Evolutionary conservation across 1,284 basidiomycete species (phyloP).

Genomic region (Ganoderma lingzhi): DNA sequence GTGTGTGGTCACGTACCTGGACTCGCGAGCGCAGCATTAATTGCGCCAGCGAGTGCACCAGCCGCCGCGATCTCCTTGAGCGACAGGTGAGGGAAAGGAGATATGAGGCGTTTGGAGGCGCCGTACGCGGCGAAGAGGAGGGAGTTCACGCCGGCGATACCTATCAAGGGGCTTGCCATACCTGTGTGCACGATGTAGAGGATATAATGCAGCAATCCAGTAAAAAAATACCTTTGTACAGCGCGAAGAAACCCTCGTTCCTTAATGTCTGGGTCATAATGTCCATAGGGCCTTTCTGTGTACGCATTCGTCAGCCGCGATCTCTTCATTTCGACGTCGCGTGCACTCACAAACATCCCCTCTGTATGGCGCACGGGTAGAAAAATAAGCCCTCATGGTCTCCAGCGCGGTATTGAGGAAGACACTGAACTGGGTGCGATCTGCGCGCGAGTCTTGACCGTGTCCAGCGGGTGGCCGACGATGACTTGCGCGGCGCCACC

Average conservation of each 20-base stretch:
- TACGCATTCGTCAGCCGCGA: neutral
- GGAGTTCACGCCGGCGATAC: slow-evolving; percentile 97
- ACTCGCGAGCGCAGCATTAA: slow-evolving; percentile 88
- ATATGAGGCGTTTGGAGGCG: slow-evolving; percentile 82
- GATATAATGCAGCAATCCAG: too few species aligned
- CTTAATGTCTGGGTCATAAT: slow-evolving; percentile 82
- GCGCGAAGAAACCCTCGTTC: slow-evolving; percentile 89
- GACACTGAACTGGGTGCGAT: slow-evolving; percentile 70
- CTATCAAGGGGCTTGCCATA: slow-evolving; percentile 91
- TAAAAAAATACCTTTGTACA: slow-evolving; percentile 80
- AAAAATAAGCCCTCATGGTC: slow-evolving; percentile 4
- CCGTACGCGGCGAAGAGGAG: slow-evolving; percentile 93
- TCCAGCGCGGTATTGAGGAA: slow-evolving; percentile 17
- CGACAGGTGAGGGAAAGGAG: slow-evolving; percentile 86
- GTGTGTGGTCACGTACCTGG: slow-evolving; percentile 64
- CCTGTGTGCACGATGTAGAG: slow-evolving; percentile 53
- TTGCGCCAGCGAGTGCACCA: slow-evolving; percentile 91
- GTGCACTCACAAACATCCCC: slow-evolving; percentile 79
- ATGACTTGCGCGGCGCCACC: slow-evolving; percentile 86
- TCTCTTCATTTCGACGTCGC: neutral
- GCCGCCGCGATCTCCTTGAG: slow-evolving; percentile 85
- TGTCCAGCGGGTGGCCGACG: slow-evolving; percentile 89
- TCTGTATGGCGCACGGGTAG: slow-evolving; percentile 48
- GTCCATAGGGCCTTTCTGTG: slow-evolving; percentile 92
- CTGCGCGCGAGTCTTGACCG: slow-evolving; percentile 85